Evolutionary conservation across 805 yeast species (phyloP).

Genomic region (Lipomyces mesembrius): DNA sequence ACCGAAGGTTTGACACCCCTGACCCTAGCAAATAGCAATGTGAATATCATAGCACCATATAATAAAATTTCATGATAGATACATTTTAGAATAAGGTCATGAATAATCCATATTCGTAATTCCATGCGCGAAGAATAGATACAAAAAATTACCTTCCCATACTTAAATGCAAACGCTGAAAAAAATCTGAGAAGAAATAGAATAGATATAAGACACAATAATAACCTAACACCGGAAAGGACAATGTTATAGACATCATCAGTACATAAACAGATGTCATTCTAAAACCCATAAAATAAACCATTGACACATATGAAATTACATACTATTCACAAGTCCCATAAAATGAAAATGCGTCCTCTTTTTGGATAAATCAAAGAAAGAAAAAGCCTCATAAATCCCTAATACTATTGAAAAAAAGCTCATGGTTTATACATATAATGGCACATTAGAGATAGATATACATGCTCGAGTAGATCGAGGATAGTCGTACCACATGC

Average conservation of each 20-base stretch:
- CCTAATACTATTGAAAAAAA: not conserved
- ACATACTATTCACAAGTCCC: slow-evolving; percentile 2
- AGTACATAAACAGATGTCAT: not conserved
- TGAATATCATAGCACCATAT: not conserved
- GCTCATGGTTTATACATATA: not conserved
- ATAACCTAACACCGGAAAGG: slow-evolving; percentile 1
- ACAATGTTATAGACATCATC: not conserved
- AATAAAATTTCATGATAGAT: slow-evolving; percentile 3
- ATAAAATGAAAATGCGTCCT: slow-evolving; percentile 1
- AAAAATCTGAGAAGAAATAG: not conserved
- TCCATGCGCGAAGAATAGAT: slow-evolving; percentile 1
- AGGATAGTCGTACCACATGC: not conserved
- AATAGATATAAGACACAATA: not conserved
- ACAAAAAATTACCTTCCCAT: not conserved
- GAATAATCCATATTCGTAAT: not conserved
- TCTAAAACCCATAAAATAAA: slow-evolving; percentile 4
- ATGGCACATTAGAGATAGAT: slow-evolving; percentile 7
- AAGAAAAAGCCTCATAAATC: not conserved
- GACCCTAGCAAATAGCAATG: not conserved
- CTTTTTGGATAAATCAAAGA: not conserved
- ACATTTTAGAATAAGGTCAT: not conserved
- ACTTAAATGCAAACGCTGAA: not conserved
- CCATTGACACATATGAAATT: not conserved
- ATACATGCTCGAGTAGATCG: slow-evolving; percentile 4
- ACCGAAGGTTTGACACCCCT: not conserved